Evolutionary conservation across 1,284 basidiomycete species (phyloP), one percentile per base, ranked within the genome.

Genomic region (Sphagnurus paluster): DNA sequence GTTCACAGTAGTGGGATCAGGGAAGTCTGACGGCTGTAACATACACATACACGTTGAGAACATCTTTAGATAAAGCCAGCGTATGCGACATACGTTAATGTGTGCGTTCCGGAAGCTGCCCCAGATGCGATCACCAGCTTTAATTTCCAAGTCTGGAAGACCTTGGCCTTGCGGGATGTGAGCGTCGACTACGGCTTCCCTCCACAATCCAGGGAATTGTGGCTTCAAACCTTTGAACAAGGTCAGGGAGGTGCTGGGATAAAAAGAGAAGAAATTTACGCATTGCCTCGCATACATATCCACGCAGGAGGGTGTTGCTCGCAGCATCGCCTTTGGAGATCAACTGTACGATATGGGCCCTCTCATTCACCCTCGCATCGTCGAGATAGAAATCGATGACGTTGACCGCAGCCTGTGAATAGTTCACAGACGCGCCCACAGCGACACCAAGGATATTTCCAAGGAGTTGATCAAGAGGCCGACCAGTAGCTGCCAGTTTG

Each of bases 381-480:
- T 74, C 72, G 19, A 84, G 59, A 61, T 79, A 84, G 58, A 80
- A 81, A 56, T 83, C 75, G 42, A 84, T 63, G 19, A 80, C 72
- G 30, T 79, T 69, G 26, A 68, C 60, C 47, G 68, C 64, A 16
- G 63, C 67, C 47, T 76, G 74, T 4, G 75, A 70, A 37, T 72
- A 67, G 55, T 73, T 74, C 16, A 76, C 70, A 7, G 73, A 70
- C 6, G 69, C 66, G 1, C 72, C 69, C 11, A 79, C 70, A 4
- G 74, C 74, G 5, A 80, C 60, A 0, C 76, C 74, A 11, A 81
- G 57, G 14, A 76, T 69, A 34, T 67, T 70, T 4, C 72, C 72
- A 10, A 76, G 61, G 19, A 79, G 45, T 32, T 76, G 66, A 23
- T 72, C 67, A 33, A 68, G 44, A 6, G 72, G 70, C 5, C 70